These are phyloP conservation scores for Exophiala oligosperma DNA, from an alignment of 2,329 filamentous ascomycete species.

Conservation along the genomic window DNA sequence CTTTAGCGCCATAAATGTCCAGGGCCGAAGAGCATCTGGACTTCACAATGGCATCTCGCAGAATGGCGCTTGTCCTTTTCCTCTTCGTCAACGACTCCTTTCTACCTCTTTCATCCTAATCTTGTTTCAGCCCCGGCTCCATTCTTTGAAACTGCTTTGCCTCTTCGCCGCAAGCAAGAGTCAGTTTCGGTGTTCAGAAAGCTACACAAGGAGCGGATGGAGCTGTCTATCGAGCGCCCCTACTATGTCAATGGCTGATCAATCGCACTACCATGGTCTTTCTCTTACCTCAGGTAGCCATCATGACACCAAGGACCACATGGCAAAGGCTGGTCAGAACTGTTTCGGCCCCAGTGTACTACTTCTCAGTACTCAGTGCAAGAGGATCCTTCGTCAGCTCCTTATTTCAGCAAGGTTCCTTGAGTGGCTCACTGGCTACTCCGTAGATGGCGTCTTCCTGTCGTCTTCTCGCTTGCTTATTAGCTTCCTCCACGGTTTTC, in stretches of 20 bases:
- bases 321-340: not conserved
- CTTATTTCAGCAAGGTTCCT: not conserved
- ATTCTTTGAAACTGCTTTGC: not conserved
- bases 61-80: not conserved
- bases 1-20: too few relatives aligned
- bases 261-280: too few relatives aligned
- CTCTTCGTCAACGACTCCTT: not conserved
- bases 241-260: not conserved
- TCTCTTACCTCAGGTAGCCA: too few relatives aligned
- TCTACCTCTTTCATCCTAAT: not conserved
- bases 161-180: not conserved
- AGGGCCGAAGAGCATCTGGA: not conserved
- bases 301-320: not conserved
- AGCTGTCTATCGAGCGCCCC: not conserved
- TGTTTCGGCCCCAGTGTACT: not conserved
- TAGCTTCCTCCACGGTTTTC: not conserved
- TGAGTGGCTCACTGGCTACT: not conserved
- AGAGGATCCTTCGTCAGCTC: conserved; percentile 3
- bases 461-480: not conserved
- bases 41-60: not conserved
- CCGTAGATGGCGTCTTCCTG: not conserved
- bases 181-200: too few relatives aligned
- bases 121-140: not conserved
- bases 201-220: not conserved
- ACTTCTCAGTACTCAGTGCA: not conserved